Evolutionary conservation across 768 basidiomycete genomes (phyloP).

Genomic region (Xanthoconium purpureum): DNA sequence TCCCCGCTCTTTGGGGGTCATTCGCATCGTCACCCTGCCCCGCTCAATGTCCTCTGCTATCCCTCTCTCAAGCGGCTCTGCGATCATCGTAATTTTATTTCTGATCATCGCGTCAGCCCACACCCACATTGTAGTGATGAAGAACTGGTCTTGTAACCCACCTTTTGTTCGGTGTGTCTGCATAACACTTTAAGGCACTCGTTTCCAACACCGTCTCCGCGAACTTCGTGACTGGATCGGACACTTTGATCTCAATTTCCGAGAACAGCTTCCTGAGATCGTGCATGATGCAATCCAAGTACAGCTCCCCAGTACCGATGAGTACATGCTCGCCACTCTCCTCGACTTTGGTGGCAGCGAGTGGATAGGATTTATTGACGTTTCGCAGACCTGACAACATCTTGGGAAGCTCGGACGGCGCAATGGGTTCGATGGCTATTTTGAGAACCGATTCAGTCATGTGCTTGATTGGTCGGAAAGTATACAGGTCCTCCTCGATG

Average conservation of each 20-base stretch:
- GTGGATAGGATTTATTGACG: slow-evolving; percentile 96
- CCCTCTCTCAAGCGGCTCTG: slow-evolving; percentile 93
- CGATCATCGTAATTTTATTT: slow-evolving; percentile 98
- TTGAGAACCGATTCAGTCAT: slow-evolving; percentile 97
- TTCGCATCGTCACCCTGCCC: slow-evolving; percentile 89
- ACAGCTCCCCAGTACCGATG: slow-evolving; percentile 95
- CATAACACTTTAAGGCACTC: slow-evolving; percentile 96
- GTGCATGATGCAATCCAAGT: slow-evolving; percentile 96
- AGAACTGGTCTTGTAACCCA: slow-evolving; percentile 37
- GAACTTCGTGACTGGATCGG: slow-evolving; percentile 97
- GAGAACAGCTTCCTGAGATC: slow-evolving; percentile 89
- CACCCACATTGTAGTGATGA: slow-evolving; percentile 6
- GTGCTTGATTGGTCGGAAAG: slow-evolving; percentile 95
- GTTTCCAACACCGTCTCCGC: slow-evolving; percentile 98
- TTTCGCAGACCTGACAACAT: slow-evolving; percentile 97
- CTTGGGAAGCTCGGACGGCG: slow-evolving; percentile 96
- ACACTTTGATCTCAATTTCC: slow-evolving; percentile 99
- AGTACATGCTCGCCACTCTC: slow-evolving; percentile 98
- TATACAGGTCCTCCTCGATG: slow-evolving; percentile 84
- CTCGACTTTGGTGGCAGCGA: slow-evolving; percentile 93
- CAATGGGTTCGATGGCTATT: slow-evolving; percentile 96
- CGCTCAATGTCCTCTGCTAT: slow-evolving; percentile 96
- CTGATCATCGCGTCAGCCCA: slow-evolving; percentile 40
- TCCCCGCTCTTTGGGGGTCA: slow-evolving; percentile 93
- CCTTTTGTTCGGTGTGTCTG: slow-evolving; percentile 99